A percentile compares a stretch with the other conserved stretches of the same genome.
Conservation (phyloP, 495 filamentous ascomycete species). For the Xylaria intraflava region DNA sequence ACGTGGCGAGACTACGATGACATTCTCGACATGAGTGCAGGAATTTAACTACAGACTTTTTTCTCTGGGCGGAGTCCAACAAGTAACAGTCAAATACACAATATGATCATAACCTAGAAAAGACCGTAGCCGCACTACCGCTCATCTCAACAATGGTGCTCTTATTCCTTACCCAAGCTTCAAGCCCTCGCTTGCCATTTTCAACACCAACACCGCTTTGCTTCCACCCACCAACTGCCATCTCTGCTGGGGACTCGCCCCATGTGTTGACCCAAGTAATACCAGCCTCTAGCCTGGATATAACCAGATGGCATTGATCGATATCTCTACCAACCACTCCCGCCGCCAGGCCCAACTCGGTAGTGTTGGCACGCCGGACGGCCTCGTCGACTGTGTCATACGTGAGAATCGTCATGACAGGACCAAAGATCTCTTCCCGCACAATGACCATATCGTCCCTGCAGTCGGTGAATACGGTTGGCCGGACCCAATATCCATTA, state of each 20-base stretch:
- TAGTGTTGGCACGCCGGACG: conserved; percentile 63
- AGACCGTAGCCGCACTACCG: conserved; percentile 59
- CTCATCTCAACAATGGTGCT: conserved; percentile 77
- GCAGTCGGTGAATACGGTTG: conserved; percentile 70
- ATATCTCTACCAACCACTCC: conserved; percentile 73
- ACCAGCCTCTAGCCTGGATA: conserved; percentile 64
- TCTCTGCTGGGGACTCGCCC: conserved; percentile 46
- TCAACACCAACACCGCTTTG: conserved; percentile 43
- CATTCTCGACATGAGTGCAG: too few relatives aligned
- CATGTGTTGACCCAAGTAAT: conserved; percentile 47
- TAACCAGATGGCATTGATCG: conserved; percentile 61
- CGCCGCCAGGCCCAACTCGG: conserved; percentile 65
- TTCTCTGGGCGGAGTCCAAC: too few relatives aligned
- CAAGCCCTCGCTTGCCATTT: conserved; percentile 63
- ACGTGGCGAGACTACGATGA: too few relatives aligned
- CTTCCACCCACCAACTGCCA: conserved; percentile 48
- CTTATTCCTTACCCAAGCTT: conserved; percentile 75
- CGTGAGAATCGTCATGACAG: conserved; percentile 65
- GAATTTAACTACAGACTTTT: too few relatives aligned
- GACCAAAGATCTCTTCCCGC: conserved; percentile 75
- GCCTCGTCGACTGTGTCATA: conserved; percentile 63
- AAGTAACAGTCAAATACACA: background rate
- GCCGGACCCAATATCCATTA: conserved; percentile 59
- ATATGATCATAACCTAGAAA: conserved; percentile 46
- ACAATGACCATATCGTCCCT: conserved; percentile 65